Conservation (phyloP, 2,329 filamentous ascomycete species). For the Chrysosporium queenslandicum region DNA sequence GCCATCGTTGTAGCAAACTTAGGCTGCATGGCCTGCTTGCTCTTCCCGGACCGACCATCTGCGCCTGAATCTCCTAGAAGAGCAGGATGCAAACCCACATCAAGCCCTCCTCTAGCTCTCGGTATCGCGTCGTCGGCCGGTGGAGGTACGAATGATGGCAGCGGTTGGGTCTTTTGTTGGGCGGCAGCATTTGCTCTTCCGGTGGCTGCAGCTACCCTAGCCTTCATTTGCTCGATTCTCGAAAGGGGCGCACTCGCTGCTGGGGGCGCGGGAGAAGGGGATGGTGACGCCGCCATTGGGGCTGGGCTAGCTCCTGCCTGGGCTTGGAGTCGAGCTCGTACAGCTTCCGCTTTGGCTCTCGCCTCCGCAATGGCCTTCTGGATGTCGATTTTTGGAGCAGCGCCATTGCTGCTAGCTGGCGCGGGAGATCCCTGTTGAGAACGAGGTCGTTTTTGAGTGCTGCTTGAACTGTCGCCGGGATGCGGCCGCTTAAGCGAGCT, state of each 20-base stretch:
- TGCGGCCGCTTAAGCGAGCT: constrained; percentile 42
- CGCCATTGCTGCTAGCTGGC: constrained; percentile 30
- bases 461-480: constrained; percentile 38
- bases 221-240: constrained; percentile 69
- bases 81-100: constrained; percentile 67
- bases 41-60: constrained; percentile 37
- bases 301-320: constrained; percentile 26
- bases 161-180: constrained; percentile 38
- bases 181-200: constrained; percentile 36
- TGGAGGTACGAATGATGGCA: constrained; percentile 32
- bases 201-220: constrained; percentile 67
- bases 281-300: constrained; percentile 26
- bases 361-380: constrained; percentile 41
- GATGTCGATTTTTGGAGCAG: constrained; percentile 35
- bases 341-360: constrained; percentile 40
- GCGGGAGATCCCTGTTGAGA: constrained; percentile 43
- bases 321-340: constrained; percentile 38
- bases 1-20: constrained; percentile 48
- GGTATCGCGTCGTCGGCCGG: constrained; percentile 41
- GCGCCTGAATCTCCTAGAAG: constrained; percentile 45
- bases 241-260: constrained; percentile 40
- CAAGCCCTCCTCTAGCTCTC: constrained; percentile 55
- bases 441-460: constrained; percentile 40
- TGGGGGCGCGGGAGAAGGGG: constrained; percentile 26
- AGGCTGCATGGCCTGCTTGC: constrained; percentile 38